phyloP scores from a whole-genome alignment of 2,329 filamentous ascomycete species.

The Eutypella sp. region DNA sequence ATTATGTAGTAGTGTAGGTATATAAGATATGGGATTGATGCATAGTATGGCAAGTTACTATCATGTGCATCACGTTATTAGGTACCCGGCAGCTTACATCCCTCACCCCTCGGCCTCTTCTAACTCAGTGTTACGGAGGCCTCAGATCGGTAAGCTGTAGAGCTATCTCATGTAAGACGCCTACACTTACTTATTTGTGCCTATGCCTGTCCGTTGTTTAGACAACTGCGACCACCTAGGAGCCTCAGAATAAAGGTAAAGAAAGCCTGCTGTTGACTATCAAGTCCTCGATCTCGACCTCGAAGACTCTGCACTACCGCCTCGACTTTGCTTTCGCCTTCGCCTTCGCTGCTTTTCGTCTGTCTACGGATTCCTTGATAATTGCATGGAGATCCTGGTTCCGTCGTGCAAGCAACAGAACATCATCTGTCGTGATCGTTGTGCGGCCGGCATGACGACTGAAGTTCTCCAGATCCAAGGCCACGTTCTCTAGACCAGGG shows the following conservation, averaged over 20 bases:
- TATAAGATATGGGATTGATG: no score
- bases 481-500: slow-evolving; percentile 46
- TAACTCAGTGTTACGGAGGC: no score
- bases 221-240: no score
- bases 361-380: slow-evolving; percentile 64
- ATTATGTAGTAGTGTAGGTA: no score
- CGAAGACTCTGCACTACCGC: slow-evolving; percentile 17
- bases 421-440: slow-evolving; percentile 79
- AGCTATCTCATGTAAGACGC: no score
- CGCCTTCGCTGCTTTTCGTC: slow-evolving; percentile 44
- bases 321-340: slow-evolving; percentile 31
- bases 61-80: neutral
- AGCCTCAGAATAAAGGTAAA: no score
- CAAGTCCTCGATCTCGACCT: no score
- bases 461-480: slow-evolving; percentile 52
- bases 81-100: neutral
- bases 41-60: no score
- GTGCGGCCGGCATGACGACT: slow-evolving; percentile 73
- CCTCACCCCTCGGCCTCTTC: neutral
- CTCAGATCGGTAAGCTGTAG: no score
- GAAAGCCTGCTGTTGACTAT: no score
- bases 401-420: slow-evolving; percentile 77
- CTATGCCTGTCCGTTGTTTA: no score
- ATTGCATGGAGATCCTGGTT: slow-evolving; percentile 81
- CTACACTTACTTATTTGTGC: no score